Base-by-base conservation (phyloP, 306 rosid species). In the Gillenia trifoliata region DNA sequence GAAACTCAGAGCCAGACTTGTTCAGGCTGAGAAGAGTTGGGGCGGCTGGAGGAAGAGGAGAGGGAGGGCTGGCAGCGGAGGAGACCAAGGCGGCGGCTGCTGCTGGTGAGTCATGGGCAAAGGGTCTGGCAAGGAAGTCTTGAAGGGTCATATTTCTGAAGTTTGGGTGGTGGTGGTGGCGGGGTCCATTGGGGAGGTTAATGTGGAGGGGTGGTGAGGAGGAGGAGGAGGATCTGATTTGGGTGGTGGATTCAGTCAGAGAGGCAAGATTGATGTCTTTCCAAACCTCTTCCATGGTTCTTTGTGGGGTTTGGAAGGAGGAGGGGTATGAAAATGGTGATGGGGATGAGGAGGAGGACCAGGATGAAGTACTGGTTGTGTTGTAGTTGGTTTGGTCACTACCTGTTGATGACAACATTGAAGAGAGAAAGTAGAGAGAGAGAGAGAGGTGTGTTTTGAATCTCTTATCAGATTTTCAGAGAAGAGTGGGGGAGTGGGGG, bases 231-330 rank as follows among this genome's bases (percentile, higher is more conserved):
- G 64, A 57, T 26, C 45, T 17, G 16, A 41, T 33, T 45, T 49
- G 70, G 6, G 52, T 47, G 50, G 19, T 65, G 81, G 22, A 77
- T 72, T 72, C 56, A 9, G 71, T 72, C 19, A 87, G 78, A 31
- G 89, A 81, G 15, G 86, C 64, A 0, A 89, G 83, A 17, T 81
- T 84, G 4, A 91, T 86, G 80, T 89, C 97, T 50, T 86, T 88
- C 97, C 96, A 89, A 0, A 89, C 89, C 66, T 88, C 95, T 72
- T 89, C 95, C 97, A 91, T 91, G 71, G 78, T 75, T 69, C 31
- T 63, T 29, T 52, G 60, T 49, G 64, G 72, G 25, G 50, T 45
- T 54, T 33, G 68, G 30, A 25, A 11, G 43, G 34, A 33, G 11
- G 63, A 59, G 34, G 56, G 31, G 19, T 13, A 30, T 25, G 72